phyloP scores from a whole-genome alignment of 1,284 basidiomycete genomes.

The Ustilago loliicola region DNA sequence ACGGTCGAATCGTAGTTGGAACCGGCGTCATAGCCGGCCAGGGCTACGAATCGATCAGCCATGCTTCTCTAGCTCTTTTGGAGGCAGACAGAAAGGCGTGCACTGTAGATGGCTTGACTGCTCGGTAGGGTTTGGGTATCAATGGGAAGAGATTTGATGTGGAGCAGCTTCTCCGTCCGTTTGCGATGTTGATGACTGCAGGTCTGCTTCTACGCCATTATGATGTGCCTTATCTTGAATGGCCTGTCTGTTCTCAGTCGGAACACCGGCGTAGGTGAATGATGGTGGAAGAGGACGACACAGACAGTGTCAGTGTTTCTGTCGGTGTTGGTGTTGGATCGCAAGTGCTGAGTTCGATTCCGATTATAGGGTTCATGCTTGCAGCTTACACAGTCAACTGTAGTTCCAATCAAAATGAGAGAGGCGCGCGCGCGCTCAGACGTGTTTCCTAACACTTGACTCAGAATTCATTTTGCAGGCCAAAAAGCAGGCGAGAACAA shows the following conservation, averaged over 20 bases:
- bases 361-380: not conserved
- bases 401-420: not conserved
- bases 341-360: not conserved
- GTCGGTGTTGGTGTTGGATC: conserved; percentile 1
- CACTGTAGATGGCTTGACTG: no score
- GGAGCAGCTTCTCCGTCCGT: not conserved
- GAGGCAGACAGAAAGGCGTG: not conserved
- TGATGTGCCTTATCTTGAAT: not conserved
- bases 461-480: not conserved
- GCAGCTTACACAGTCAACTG: conserved; percentile 1
- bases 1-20: conserved; percentile 53
- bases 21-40: conserved; percentile 57
- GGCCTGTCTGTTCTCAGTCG: not conserved
- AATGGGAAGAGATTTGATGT: no score
- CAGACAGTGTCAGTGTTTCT: not conserved
- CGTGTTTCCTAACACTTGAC: conserved; percentile 1
- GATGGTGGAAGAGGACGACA: not conserved
- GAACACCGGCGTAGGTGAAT: not conserved
- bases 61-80: conserved; percentile 16
- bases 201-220: not conserved
- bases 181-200: not conserved
- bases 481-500: conserved; percentile 30
- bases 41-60: conserved; percentile 57
- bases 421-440: conserved; percentile 21
- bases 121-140: no score